Evolutionary conservation across 495 filamentous ascomycete species (phyloP).

Genomic region (Mycothermus thermophilus): DNA sequence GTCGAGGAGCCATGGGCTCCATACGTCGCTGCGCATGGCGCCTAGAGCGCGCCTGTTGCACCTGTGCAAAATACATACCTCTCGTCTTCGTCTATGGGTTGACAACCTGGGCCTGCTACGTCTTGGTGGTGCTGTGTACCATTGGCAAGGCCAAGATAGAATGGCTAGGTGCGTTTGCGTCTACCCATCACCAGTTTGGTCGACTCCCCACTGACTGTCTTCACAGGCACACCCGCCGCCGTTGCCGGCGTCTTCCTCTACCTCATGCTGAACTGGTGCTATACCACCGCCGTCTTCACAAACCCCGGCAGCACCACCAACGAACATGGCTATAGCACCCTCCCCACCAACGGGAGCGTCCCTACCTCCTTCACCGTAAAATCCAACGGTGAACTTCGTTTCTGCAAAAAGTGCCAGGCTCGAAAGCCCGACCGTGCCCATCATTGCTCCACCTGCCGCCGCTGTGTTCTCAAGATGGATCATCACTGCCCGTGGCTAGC

Average conservation of each 20-base stretch:
- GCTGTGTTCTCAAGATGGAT: constrained; percentile 97
- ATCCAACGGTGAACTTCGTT: constrained; percentile 69
- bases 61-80: constrained; percentile 69
- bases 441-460: constrained; percentile 85
- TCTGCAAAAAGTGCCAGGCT: constrained; percentile 93
- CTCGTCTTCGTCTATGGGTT: constrained; percentile 77
- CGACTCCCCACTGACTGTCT: not conserved
- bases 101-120: constrained; percentile 83
- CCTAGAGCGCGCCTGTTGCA: constrained; percentile 75
- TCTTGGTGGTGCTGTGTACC: constrained; percentile 63
- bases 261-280: constrained; percentile 67
- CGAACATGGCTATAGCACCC: constrained; percentile 36
- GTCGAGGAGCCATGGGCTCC: constrained; percentile 7
- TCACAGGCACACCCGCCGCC: constrained; percentile 30
- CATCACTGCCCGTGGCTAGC: constrained; percentile 98
- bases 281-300: constrained; percentile 85
- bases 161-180: constrained; percentile 51
- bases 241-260: constrained; percentile 59
- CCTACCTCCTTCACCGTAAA: constrained; percentile 79
- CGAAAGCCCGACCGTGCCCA: constrained; percentile 92
- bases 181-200: not conserved
- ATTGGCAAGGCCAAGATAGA: no score
- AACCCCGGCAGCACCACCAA: constrained; percentile 57
- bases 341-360: constrained; percentile 31
- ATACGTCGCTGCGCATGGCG: constrained; percentile 51